Conservation (phyloP, 129 eudicot genomes). For the Apium graveolens region DNA sequence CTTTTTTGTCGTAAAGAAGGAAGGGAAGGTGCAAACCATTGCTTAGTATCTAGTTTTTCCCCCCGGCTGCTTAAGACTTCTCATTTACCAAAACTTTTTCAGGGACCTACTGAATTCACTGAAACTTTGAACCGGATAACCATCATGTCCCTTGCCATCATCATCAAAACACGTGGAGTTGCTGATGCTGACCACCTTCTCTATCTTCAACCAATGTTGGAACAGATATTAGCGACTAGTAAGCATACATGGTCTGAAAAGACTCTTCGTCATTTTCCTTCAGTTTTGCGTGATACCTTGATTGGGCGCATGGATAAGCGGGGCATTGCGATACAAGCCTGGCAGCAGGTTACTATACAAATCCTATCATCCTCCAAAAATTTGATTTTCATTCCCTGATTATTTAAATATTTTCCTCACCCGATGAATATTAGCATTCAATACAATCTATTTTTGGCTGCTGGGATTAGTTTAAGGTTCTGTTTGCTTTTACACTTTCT, state of each 20-base stretch:
- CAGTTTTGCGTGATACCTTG: slow-evolving; percentile 65
- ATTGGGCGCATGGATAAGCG: slow-evolving; percentile 68
- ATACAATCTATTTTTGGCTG: not conserved
- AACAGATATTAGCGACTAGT: slow-evolving; percentile 75
- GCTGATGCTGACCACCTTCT: slow-evolving; percentile 87
- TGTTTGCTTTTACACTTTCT: not conserved
- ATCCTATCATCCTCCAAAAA: not conserved
- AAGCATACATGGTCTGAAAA: slow-evolving; percentile 96
- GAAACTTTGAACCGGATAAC: slow-evolving; percentile 83
- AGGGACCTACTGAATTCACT: slow-evolving; percentile 97
- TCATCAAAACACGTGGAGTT: slow-evolving; percentile 92
- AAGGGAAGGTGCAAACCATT: slow-evolving; percentile 60
- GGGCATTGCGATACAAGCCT: slow-evolving; percentile 70
- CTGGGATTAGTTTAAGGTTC: not conserved
- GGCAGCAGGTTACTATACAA: slow-evolving; percentile 67
- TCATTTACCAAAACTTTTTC: slow-evolving; percentile 21
- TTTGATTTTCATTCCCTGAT: not conserved
- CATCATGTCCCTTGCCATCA: slow-evolving; percentile 70
- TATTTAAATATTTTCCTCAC: not conserved
- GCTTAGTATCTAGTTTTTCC: not conserved
- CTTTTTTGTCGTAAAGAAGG: slow-evolving; percentile 83
- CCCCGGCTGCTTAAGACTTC: not conserved
- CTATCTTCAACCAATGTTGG: slow-evolving; percentile 88
- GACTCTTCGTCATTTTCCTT: slow-evolving; percentile 83
- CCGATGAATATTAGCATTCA: not conserved